A percentile compares a stretch with the other conserved stretches of the same genome.
phyloP scores from a whole-genome alignment of 306 rosid genomes.

The Pterocarpus santalinus region DNA sequence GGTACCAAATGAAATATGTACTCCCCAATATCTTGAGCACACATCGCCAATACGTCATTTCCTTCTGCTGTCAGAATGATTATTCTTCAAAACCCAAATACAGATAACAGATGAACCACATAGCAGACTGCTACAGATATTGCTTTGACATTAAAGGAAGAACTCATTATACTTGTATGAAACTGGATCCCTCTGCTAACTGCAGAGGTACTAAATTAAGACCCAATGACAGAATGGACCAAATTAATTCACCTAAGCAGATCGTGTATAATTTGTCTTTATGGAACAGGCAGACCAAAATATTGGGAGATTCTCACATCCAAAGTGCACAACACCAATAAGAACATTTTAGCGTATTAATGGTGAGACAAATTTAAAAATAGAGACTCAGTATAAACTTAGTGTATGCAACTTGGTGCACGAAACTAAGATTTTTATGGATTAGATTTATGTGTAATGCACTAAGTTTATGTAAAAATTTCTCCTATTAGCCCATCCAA shows the following conservation, averaged over 20 bases:
- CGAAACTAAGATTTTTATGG: too few relatives aligned
- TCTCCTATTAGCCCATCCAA: background rate
- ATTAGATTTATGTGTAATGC: too few relatives aligned
- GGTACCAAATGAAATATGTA: background rate
- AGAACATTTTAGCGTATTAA: background rate
- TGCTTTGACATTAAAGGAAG: background rate
- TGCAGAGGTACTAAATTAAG: background rate
- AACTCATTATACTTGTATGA: background rate
- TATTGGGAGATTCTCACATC: background rate
- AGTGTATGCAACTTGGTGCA: background rate
- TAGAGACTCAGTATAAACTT: too few relatives aligned
- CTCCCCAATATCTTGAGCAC: conserved; percentile 3
- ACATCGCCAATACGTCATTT: conserved; percentile 1
- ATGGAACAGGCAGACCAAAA: background rate
- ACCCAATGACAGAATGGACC: too few relatives aligned
- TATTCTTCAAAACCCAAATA: background rate
- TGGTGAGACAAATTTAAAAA: background rate
- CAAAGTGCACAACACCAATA: background rate
- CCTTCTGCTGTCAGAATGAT: conserved; percentile 1
- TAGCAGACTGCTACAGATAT: background rate
- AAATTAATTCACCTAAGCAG: conserved; percentile 1
- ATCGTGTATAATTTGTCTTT: background rate
- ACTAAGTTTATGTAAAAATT: too few relatives aligned
- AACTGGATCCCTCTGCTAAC: background rate
- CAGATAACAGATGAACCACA: background rate